These are phyloP conservation scores for Eudorina sp. DNA, from an alignment of 139 green algal species.

Conservation along the genomic window DNA sequence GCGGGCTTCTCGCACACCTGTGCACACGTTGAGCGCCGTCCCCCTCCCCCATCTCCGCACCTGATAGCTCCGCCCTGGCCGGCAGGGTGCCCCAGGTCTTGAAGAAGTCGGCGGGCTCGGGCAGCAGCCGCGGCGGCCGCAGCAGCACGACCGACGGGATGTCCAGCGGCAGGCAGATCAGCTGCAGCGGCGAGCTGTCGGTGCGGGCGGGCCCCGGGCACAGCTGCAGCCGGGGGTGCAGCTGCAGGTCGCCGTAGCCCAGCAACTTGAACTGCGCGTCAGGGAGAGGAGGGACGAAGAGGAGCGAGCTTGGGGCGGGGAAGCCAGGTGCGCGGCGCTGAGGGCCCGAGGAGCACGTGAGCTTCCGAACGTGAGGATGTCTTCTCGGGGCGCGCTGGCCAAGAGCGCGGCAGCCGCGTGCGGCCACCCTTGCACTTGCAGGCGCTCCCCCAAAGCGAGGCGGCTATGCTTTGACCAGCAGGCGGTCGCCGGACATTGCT, in stretches of 20 bases:
- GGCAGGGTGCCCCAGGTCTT: slow-evolving; percentile 48
- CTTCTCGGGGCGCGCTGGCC: too few relatives aligned
- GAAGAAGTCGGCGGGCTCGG: slow-evolving; percentile 49
- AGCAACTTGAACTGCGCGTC: slow-evolving; percentile 35
- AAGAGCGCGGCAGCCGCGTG: not conserved
- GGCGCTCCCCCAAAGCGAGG: too few relatives aligned
- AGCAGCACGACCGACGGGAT: slow-evolving; percentile 1
- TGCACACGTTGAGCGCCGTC: not conserved
- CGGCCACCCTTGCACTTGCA: not conserved
- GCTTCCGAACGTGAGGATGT: too few relatives aligned
- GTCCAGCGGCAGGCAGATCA: slow-evolving; percentile 27
- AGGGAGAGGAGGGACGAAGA: not conserved
- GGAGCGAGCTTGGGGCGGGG: too few relatives aligned
- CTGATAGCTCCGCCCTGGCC: slow-evolving; percentile 57
- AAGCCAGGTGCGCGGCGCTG: not conserved
- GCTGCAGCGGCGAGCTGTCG: slow-evolving; percentile 34
- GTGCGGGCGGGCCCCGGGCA: slow-evolving; percentile 17
- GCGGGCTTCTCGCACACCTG: not conserved
- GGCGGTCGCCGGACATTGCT: too few relatives aligned
- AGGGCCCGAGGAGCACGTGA: not conserved
- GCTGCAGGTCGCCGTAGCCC: slow-evolving; percentile 53
- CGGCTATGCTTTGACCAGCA: too few relatives aligned
- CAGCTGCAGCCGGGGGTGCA: slow-evolving; percentile 58
- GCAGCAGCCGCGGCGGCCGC: not conserved
- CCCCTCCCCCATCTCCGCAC: not conserved